Base-by-base conservation (phyloP, 768 basidiomycete genomes). In the Hemileccinum rubropunctum region DNA sequence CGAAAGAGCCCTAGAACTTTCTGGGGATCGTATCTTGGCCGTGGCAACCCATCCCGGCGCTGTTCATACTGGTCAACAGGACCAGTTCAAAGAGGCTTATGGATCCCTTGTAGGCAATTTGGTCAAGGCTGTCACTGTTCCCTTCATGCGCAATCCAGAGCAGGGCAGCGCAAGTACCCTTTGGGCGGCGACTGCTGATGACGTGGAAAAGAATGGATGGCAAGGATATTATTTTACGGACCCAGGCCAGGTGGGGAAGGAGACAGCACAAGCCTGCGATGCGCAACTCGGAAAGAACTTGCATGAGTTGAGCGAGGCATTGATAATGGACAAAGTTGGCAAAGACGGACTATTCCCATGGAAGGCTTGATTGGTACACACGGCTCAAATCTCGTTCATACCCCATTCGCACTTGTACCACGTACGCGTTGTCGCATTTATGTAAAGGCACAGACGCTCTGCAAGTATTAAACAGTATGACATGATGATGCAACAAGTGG, bases 101-200 rank as follows among this genome's bases (percentile, higher is more conserved):
- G 23, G 23, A 3, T 23, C 23, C 6, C 23, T 23, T 23, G 23
- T 23, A 23, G 23, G 23, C 23, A 23, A 6, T 37, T 43, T 61
- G 18, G 28, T 59, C 23, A 61, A 63, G 52, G 52, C 59, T 33
- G 34, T 56, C 30, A 49, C 58, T 34, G 52, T 53, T 7, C 63
- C 63, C 11, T 62, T 65, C 57, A 67, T 65, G 60, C 61, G 60
- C 42, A 52, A 46, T 26, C 59, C 66, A 10, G 60, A 58, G 21
- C 55, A 64, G 43, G 66, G 57, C 17, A 60, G 60, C 26, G 39
- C 54, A 18, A 61, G 62, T 48, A 61, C 65, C 27, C 58, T 69
- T 30, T 70, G 64, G 62, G 62, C 68, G 8, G 68, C 66, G 27
- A n/a, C n/a, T n/a, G n/a, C n/a, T n/a, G n/a, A n/a, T n/a, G n/a